These are phyloP conservation scores for Peronospora destructor DNA, from an alignment of 352 stramenopile genomes.

Conservation along the genomic window DNA sequence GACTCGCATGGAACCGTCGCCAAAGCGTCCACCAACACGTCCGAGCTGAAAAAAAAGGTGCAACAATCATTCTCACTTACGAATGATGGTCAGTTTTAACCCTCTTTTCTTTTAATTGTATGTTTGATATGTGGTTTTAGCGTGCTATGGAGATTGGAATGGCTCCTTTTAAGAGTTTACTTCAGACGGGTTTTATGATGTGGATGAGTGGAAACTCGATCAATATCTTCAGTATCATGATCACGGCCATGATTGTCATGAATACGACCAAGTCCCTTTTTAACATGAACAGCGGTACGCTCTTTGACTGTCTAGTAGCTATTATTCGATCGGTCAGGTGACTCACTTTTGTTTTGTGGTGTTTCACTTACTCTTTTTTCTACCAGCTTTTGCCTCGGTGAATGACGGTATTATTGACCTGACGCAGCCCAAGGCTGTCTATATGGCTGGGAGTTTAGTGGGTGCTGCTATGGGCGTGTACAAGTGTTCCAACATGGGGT, in stretches of 20 bases:
- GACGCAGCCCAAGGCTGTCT: conserved; percentile 85
- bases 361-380: not conserved
- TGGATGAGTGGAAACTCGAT: conserved; percentile 92
- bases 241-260: conserved; percentile 89
- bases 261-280: conserved; percentile 89
- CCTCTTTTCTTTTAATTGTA: not conserved
- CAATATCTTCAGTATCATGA: conserved; percentile 95
- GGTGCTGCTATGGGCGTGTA: conserved; percentile 86
- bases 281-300: conserved; percentile 57
- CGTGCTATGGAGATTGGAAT: conserved; percentile 88
- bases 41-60: conserved; percentile 86
- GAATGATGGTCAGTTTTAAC: conserved; percentile 4
- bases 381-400: conserved; percentile 68
- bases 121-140: conserved; percentile 25
- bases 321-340: too few species aligned
- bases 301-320: too few species aligned
- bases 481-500: conserved; percentile 89
- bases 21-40: conserved; percentile 60
- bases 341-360: not conserved
- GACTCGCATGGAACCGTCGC: conserved; percentile 47
- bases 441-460: conserved; percentile 81
- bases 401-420: conserved; percentile 76
- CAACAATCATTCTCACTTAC: not conserved
- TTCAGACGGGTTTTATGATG: conserved; percentile 94
- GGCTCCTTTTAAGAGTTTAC: conserved; percentile 87